Evolutionary conservation across 2,329 filamentous ascomycete species (phyloP).

Genomic region (Nothopassalora personata): DNA sequence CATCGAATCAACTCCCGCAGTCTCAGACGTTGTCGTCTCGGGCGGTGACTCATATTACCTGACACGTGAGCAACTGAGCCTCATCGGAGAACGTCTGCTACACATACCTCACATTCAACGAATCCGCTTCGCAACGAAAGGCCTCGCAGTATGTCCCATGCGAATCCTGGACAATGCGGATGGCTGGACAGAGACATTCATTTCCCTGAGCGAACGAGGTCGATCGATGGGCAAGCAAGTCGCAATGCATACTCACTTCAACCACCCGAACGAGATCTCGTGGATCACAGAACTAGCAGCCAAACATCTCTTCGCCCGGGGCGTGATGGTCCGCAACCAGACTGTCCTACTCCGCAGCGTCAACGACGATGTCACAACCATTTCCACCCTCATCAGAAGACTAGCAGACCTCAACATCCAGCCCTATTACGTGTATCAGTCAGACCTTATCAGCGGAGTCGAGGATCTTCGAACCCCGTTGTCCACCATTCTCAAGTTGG

Average conservation of each 20-base stretch:
- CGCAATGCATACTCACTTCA: constrained; percentile 62
- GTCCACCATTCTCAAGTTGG: constrained; percentile 53
- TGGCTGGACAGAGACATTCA: constrained; percentile 50
- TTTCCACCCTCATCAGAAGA: constrained; percentile 49
- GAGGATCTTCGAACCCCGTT: constrained; percentile 61
- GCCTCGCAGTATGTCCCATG: constrained; percentile 54
- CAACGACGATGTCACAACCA: constrained; percentile 52
- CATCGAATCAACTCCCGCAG: constrained; percentile 46
- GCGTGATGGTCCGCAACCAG: constrained; percentile 57
- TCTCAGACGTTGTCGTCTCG: constrained; percentile 58
- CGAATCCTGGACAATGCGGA: constrained; percentile 51
- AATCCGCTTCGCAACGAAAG: constrained; percentile 59
- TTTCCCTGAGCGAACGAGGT: constrained; percentile 48
- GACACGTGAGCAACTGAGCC: constrained; percentile 46
- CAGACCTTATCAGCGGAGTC: constrained; percentile 56
- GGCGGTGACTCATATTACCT: constrained; percentile 60
- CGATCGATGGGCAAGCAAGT: constrained; percentile 53
- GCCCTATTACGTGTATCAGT: constrained; percentile 63
- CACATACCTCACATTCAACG: constrained; percentile 54
- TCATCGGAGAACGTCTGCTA: constrained; percentile 53
- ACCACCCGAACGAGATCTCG: constrained; percentile 57
- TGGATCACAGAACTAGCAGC: constrained; percentile 54
- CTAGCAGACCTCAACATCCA: constrained; percentile 54
- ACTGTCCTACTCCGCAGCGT: constrained; percentile 55
- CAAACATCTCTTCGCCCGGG: constrained; percentile 46